A percentile compares a stretch with the other conserved stretches of the same genome.
Evolutionary conservation across 2,329 filamentous ascomycete genomes (phyloP).

Genomic region (Hymenoscyphus albidus): DNA sequence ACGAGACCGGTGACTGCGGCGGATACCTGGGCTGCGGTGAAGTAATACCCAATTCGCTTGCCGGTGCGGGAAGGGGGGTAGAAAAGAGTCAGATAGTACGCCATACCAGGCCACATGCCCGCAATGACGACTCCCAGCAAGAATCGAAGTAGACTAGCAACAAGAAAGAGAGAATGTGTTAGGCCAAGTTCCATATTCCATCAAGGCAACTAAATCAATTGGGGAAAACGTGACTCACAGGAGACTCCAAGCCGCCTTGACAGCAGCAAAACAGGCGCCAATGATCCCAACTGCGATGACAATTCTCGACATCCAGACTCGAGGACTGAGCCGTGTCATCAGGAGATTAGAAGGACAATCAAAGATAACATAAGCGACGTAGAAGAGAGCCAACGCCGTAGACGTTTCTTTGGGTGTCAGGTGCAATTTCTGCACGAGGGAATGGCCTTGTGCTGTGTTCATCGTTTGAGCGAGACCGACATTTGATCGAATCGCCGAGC

Average conservation of each 20-base stretch:
- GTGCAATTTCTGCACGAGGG: constrained; percentile 67
- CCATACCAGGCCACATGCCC: constrained; percentile 94
- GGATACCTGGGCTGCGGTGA: constrained; percentile 82
- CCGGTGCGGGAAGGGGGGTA: constrained; percentile 84
- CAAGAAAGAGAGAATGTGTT: constrained; percentile 7
- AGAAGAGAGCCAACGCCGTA: constrained; percentile 81
- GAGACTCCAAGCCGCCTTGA: constrained; percentile 79
- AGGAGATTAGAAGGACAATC: constrained; percentile 84
- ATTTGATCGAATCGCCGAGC: constrained; percentile 87
- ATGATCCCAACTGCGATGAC: constrained; percentile 84
- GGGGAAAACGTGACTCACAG: constrained; percentile 19
- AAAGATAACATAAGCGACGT: constrained; percentile 87
- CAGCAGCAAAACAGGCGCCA: constrained; percentile 77
- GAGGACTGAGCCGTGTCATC: constrained; percentile 80
- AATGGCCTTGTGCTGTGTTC: constrained; percentile 68
- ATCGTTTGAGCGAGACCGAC: constrained; percentile 93
- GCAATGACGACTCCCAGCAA: constrained; percentile 84
- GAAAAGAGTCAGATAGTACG: constrained; percentile 87
- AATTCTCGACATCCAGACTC: constrained; percentile 89
- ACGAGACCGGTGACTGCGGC: constrained; percentile 86
- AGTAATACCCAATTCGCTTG: constrained; percentile 86
- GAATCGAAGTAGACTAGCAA: constrained; percentile 67
- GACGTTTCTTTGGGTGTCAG: constrained; percentile 74
- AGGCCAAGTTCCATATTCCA: background rate
- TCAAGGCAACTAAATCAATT: background rate